Evolutionary conservation across 1,139 yeast genomes (phyloP).

Genomic region (Hyphopichia wangnamkhiaoensis): DNA sequence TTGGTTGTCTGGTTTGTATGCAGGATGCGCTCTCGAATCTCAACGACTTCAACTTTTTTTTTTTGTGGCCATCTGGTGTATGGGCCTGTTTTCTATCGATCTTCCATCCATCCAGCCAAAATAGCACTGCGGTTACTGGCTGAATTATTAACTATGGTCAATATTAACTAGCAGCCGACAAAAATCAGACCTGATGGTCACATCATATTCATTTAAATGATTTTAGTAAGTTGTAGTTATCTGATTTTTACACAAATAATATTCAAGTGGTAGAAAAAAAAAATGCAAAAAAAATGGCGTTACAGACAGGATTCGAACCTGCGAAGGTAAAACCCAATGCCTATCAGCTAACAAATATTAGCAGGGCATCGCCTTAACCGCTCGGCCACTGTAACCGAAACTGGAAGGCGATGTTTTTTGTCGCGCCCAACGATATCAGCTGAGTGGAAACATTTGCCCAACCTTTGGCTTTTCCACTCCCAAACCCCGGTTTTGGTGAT

Average conservation of each 20-base stretch:
- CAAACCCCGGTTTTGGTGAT: too few relatives aligned
- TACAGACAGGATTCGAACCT: constrained; percentile 90
- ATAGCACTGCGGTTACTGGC: constrained; percentile 1
- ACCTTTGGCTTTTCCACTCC: neutral
- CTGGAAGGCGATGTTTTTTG: neutral
- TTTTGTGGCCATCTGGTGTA: neutral
- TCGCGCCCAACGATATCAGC: neutral
- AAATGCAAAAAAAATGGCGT: constrained; percentile 49
- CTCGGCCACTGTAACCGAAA: constrained; percentile 74
- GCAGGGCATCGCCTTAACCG: constrained; percentile 90
- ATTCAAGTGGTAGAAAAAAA: constrained; percentile 1
- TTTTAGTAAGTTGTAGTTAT: too few relatives aligned
- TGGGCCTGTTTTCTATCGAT: neutral
- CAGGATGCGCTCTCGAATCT: neutral
- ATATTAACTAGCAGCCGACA: neutral
- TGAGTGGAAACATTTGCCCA: neutral
- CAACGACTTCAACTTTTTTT: neutral
- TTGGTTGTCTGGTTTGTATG: neutral
- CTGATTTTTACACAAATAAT: too few relatives aligned
- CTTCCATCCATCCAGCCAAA: neutral
- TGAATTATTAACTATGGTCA: neutral
- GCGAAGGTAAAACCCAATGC: constrained; percentile 86
- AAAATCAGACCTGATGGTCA: constrained; percentile 2
- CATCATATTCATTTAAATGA: too few relatives aligned
- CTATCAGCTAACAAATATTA: constrained; percentile 48